Evolutionary conservation across 2,329 filamentous ascomycete species (phyloP), one percentile per base, ranked within the genome.

Genomic region (Scedosporium dehoogii): DNA sequence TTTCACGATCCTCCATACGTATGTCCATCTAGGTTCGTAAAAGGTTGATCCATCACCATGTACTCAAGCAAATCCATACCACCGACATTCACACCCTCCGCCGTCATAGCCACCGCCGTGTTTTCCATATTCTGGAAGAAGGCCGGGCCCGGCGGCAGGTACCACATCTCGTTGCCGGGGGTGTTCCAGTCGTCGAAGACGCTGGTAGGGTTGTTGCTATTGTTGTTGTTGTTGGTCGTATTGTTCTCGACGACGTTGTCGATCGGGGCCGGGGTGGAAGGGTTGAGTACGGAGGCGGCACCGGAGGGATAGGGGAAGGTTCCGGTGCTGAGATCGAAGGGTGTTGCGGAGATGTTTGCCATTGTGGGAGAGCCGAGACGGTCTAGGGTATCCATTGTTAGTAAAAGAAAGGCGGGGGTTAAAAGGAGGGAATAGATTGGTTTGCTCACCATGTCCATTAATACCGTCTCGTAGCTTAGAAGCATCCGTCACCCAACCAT

Each of bases 1-100:
- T 48, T 55, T 25, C 21, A 55, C n/a, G 56, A 38, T 38, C 56
- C 27, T 14, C 60, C 60, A n/a, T 27, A 62, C 9, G 23, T n/a
- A 25, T 33, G 58, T 18, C 38, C 48, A 16, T 56, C 60, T 1
- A 62, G 18, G 10, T 38, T 46, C n/a, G 56, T 29, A 23, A 62
- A 58, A 23, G 38, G 38, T 25, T 74, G 71, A 46, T 84, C 85
- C 80, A 87, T 84, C 6, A 83, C 81, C 84, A 88, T 87, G 66
- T 85, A 87, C 69, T 89, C 86, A 14, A 89, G 78, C 67, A 89
- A 69, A 69, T 89, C 86, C 38, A 88, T 76, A 0, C 86, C 86
- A 9, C 85, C 85, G 2, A 88, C 82, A 67, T 87, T 87, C 59
- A 88, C 82, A 29, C 85, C 85, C 66, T 88, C 85, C 7, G 85